These are phyloP conservation scores for Fraxinus ornus DNA, from an alignment of 305 asterid species.

Conservation along the genomic window DNA sequence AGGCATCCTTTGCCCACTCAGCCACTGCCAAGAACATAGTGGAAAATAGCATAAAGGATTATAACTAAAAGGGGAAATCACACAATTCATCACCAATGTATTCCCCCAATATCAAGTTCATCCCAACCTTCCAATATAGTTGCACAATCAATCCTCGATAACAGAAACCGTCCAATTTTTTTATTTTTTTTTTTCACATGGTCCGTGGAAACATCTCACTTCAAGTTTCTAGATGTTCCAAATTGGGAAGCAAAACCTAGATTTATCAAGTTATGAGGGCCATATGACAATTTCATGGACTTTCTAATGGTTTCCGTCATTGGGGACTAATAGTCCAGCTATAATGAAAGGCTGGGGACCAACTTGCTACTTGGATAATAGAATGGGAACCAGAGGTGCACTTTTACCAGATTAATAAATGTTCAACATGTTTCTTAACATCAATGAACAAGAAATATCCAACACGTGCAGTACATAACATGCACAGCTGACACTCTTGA, in stretches of 20 bases:
- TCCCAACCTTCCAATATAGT: background rate
- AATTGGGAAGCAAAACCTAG: background rate
- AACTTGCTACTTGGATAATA: background rate
- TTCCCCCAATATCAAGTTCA: background rate
- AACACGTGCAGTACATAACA: background rate
- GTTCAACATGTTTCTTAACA: background rate
- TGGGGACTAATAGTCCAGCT: background rate
- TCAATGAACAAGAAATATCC: background rate
- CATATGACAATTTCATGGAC: background rate
- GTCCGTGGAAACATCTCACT: background rate
- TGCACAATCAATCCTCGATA: background rate
- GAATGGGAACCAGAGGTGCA: background rate
- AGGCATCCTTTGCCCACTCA: slow-evolving; percentile 93
- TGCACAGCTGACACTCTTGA: background rate
- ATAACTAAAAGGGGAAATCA: background rate
- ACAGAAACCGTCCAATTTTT: background rate
- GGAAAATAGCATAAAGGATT: slow-evolving; percentile 15
- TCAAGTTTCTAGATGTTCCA: background rate
- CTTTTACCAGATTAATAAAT: background rate
- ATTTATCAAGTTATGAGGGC: background rate
- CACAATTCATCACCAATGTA: background rate
- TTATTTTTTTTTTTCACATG: background rate
- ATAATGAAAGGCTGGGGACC: background rate
- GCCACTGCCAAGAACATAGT: slow-evolving; percentile 54
- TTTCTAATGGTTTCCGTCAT: background rate